Base-by-base conservation (phyloP, 345 rosid genomes). In the Clausena lansium region DNA sequence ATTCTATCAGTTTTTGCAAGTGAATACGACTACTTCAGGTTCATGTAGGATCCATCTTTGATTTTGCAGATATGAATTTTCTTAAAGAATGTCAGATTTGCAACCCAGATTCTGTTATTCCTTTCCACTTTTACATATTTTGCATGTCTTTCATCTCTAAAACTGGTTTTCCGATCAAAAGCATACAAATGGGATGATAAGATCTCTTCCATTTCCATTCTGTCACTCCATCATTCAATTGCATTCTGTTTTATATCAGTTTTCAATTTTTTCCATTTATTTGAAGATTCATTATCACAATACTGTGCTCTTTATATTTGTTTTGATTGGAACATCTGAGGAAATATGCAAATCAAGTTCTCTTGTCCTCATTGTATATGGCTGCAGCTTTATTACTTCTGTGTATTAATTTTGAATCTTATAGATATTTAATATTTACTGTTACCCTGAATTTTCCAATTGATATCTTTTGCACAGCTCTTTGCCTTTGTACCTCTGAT, bases 401-500 rank as follows among this genome's bases (percentile, higher is more conserved):
- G 15, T 50, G 54, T 71, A 17, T 39, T 58, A 39, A 64, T 38
- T 63, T 33, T 32, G 32, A 45, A n/a, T 64, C 17, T 58, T 19
- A 10, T 6, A 25, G 47, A 57, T 27, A 55, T 77, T 58, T 24
- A 32, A 11, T 50, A 20, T 17, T 58, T n/a, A 45, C 79, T 55
- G 27, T 36, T 58, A 24, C 6, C n/a, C 50, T 27, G 57, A 47
- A 30, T 28, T 67, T 77, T 65, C 25, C 50, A 28, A 33, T 55
- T 74, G 67, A 30, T 78, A 6, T 52, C 59, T 73, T 74, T 81
- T 79, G 67, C 32, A 68, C 88, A 97, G 98, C 97, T 85, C 69
- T 88, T 94, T 85, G 97, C 96, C 82, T 89, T 97, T 81, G 86
- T 93, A 73, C 97, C 99, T 76, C 88, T 97, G 86, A 91, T 94